These are phyloP conservation scores for Apocynum venetum DNA, from an alignment of 257 asterid species.

Conservation along the genomic window DNA sequence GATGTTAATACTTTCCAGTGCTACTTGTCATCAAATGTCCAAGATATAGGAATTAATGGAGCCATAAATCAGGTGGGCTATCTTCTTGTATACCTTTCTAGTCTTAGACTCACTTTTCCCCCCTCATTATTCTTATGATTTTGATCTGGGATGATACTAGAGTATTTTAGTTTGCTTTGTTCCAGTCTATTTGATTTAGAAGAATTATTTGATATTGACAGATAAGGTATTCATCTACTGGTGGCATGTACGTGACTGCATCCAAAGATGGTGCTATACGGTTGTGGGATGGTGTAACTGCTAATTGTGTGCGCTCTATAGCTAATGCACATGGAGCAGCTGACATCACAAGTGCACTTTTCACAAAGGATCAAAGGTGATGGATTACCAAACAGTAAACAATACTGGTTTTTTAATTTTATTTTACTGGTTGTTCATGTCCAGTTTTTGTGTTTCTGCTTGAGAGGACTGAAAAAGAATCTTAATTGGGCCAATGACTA, in stretches of 20 bases:
- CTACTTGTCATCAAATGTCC: slow-evolving; percentile 62
- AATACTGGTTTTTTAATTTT: neutral
- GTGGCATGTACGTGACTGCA: slow-evolving; percentile 83
- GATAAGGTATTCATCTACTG: slow-evolving; percentile 75
- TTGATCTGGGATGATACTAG: neutral
- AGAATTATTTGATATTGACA: slow-evolving; percentile 14
- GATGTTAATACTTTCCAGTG: slow-evolving; percentile 82
- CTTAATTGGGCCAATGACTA: neutral
- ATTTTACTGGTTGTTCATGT: neutral
- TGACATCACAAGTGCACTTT: slow-evolving; percentile 72
- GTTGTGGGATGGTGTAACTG: slow-evolving; percentile 81
- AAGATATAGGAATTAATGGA: slow-evolving; percentile 54
- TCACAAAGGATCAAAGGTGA: slow-evolving; percentile 75
- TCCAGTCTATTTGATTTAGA: neutral
- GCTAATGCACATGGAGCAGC: slow-evolving; percentile 72
- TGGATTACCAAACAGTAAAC: neutral
- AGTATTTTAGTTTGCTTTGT: neutral
- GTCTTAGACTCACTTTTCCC: neutral
- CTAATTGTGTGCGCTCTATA: slow-evolving; percentile 65
- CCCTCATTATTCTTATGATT: neutral
- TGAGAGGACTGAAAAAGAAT: neutral
- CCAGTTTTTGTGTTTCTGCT: neutral
- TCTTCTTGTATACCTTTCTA: neutral
- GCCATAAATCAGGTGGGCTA: slow-evolving; percentile 72
- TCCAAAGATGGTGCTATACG: slow-evolving; percentile 78